These are phyloP conservation scores for Botrytis hyacinthi DNA, from an alignment of 2,329 filamentous ascomycete genomes.

Conservation along the genomic window DNA sequence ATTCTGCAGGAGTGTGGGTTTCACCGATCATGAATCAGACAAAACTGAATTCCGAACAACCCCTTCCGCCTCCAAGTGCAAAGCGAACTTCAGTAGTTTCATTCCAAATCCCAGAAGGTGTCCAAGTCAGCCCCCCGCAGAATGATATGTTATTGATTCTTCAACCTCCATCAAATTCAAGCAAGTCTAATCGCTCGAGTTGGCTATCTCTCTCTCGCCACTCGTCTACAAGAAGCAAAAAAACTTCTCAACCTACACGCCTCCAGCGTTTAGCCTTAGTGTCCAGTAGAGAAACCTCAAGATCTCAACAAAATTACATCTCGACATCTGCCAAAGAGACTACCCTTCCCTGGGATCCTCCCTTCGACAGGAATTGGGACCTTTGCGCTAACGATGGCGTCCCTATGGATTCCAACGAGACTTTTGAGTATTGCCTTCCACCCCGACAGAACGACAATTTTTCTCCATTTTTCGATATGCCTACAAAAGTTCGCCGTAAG, in stretches of 20 bases:
- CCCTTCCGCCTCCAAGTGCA: neutral
- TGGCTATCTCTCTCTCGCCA: slow-evolving; percentile 13
- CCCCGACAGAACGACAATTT: neutral
- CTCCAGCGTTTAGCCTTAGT: neutral
- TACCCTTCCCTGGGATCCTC: slow-evolving; percentile 10
- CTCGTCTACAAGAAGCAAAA: slow-evolving; percentile 8
- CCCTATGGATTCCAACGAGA: neutral
- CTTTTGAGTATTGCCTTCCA: slow-evolving; percentile 13
- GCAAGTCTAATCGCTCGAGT: slow-evolving; percentile 3
- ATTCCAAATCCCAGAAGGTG: slow-evolving; percentile 1
- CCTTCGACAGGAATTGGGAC: slow-evolving; percentile 24
- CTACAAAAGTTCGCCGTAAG: slow-evolving; percentile 25
- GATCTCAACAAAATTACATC: neutral
- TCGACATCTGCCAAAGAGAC: neutral
- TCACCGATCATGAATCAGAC: neutral
- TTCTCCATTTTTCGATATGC: slow-evolving; percentile 27
- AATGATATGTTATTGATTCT: neutral
- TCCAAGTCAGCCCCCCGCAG: neutral
- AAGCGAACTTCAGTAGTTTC: slow-evolving; percentile 15
- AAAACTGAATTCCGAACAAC: neutral
- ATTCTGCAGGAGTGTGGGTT: neutral
- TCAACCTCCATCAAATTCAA: neutral
- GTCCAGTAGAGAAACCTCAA: neutral
- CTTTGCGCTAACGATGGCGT: slow-evolving; percentile 21
- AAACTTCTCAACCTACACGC: neutral